Evolutionary conservation across 1,284 basidiomycete species (phyloP), one percentile per base, ranked within the genome.

Genomic region (Microbotryum violaceum): DNA sequence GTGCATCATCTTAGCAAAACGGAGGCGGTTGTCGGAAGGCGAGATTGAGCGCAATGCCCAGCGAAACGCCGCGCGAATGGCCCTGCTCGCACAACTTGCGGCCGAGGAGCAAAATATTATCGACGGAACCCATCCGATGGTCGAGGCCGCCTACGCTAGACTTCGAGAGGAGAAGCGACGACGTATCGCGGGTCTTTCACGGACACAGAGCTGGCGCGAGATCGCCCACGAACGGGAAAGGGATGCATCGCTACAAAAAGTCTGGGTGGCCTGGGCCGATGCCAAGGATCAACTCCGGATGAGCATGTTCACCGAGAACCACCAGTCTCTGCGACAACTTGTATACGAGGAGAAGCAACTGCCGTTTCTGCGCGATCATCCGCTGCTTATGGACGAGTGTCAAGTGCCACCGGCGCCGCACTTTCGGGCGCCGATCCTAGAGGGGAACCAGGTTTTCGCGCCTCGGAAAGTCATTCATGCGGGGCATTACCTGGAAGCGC

Each of bases 361-460:
- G 31, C 64, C 64, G 2, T 66, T 61, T 58, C 60, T 66, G 21
- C 61, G 64, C 47, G 62, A 66, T 31, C 64, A 66, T 23, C 61
- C 64, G 12, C 58, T 66, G 20, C 57, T 66, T 49, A 20, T 51
- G 56, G 61, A 63, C 54, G n/a, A 31, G 5, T 60, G 58, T 58
- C 58, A 56, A 54, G 56, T 63, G 7, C 64, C 64, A 16, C 64
- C 61, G 0, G 54, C 57, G 4, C 56, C 58, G 6, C 61, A 50
- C 54, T 66, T 49, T 42, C 61, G 64, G 27, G 61, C 51, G 2
- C 64, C 64, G 2, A 31, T 63, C 25, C 57, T 58, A 23, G 53
- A 37, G 20, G 25, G 45, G 20, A 56, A 63, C 31, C 49, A 51
- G 21, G 37, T 33, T 10, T 63, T 60, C 56, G 21, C 50, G 4